phyloP scores from a whole-genome alignment of 805 yeast genomes.

The Candida coleopterorum region DNA sequence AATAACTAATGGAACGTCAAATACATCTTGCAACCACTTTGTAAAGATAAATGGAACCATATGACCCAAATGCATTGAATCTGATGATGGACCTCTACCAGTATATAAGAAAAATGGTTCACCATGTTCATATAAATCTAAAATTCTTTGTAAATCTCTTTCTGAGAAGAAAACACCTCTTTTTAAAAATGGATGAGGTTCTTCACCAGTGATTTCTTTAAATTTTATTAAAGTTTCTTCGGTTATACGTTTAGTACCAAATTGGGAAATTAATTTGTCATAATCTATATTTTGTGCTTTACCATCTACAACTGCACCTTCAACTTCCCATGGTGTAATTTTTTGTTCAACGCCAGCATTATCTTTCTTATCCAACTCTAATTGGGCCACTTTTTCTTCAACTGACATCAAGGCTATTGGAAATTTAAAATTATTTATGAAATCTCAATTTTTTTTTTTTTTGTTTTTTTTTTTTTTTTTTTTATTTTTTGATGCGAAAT shows the following conservation, averaged over 20 bases:
- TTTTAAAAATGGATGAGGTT: conserved; percentile 85
- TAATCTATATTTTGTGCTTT: conserved; percentile 87
- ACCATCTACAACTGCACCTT: conserved; percentile 96
- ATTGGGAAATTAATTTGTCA: conserved; percentile 77
- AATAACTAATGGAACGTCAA: conserved; percentile 90
- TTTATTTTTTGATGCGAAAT: neutral
- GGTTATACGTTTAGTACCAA: conserved; percentile 76
- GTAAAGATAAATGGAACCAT: conserved; percentile 94
- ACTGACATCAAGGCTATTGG: too few species aligned
- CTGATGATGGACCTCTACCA: conserved; percentile 95
- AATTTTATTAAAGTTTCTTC: conserved; percentile 73
- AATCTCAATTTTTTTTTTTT: too few species aligned
- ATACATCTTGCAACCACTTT: conserved; percentile 96
- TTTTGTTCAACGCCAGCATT: conserved; percentile 25
- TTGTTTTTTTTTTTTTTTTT: conserved; percentile 1
- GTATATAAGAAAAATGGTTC: conserved; percentile 94
- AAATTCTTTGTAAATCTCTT: conserved; percentile 72
- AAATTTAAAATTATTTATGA: too few species aligned
- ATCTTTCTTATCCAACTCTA: conserved; percentile 9
- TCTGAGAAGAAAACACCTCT: conserved; percentile 92
- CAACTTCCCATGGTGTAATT: conserved; percentile 97
- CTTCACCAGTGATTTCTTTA: conserved; percentile 75
- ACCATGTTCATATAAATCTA: conserved; percentile 89
- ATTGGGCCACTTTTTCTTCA: conserved; percentile 14
- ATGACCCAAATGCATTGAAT: conserved; percentile 94